A percentile compares a stretch with the other conserved stretches of the same genome.
Conservation (phyloP, 768 basidiomycete species). For the Leccinum truebloodii region DNA sequence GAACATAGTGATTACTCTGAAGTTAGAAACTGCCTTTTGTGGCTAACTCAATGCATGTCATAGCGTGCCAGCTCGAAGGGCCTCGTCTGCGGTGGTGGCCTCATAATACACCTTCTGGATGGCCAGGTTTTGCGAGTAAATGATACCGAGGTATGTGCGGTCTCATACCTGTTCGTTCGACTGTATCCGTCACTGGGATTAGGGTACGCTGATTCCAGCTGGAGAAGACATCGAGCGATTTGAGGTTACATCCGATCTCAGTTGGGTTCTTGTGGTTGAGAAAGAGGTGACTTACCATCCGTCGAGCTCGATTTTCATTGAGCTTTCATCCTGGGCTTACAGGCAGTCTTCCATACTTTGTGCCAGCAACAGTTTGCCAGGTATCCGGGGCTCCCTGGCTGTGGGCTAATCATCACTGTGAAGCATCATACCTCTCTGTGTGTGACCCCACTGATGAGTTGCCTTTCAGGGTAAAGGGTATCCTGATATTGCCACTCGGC, state of each 20-base stretch:
- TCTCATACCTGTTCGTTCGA: neutral
- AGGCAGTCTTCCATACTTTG: slow-evolving; percentile 96
- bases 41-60: slow-evolving; percentile 9
- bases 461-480: slow-evolving; percentile 87
- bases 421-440: neutral
- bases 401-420: slow-evolving; percentile 81
- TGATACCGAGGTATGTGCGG: slow-evolving; percentile 55
- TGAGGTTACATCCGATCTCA: slow-evolving; percentile 49
- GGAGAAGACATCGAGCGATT: slow-evolving; percentile 71
- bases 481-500: slow-evolving; percentile 89
- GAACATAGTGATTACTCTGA: slow-evolving; percentile 57
- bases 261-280: slow-evolving; percentile 88
- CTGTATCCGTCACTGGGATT: neutral
- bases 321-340: slow-evolving; percentile 3
- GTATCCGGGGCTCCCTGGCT: slow-evolving; percentile 51
- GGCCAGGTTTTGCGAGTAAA: slow-evolving; percentile 53
- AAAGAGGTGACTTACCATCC: slow-evolving; percentile 68
- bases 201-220: slow-evolving; percentile 80
- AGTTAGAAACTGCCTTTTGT: neutral
- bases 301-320: neutral
- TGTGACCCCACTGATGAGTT: slow-evolving; percentile 6
- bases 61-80: slow-evolving; percentile 92
- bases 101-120: slow-evolving; percentile 56
- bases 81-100: slow-evolving; percentile 68
- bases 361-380: slow-evolving; percentile 56